phyloP scores from a whole-genome alignment of 495 filamentous ascomycete genomes.

The Xylaria grammica region DNA sequence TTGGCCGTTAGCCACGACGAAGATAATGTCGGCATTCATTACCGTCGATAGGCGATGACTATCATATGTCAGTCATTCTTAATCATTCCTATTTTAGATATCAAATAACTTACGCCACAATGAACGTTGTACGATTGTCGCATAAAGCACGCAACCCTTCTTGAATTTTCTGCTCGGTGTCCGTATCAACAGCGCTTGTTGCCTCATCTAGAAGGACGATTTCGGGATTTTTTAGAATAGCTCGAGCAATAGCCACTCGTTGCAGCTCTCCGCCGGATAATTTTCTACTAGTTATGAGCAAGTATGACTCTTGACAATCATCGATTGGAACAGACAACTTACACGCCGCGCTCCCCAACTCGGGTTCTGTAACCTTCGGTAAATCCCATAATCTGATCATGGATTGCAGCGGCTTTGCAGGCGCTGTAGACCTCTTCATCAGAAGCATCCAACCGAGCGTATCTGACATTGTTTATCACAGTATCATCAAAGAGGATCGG shows the following conservation, averaged over 20 bases:
- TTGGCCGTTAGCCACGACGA: constrained; percentile 68
- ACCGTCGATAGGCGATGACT: constrained; percentile 72
- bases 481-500: constrained; percentile 74
- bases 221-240: constrained; percentile 58
- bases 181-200: constrained; percentile 63
- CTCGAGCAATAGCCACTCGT: constrained; percentile 76
- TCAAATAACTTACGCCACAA: constrained; percentile 60
- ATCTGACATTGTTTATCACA: constrained; percentile 75
- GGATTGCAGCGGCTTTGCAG: constrained; percentile 71
- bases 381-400: constrained; percentile 71
- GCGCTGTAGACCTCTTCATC: constrained; percentile 72
- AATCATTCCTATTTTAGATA: neutral
- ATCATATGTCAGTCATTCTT: constrained; percentile 20
- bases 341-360: constrained; percentile 66
- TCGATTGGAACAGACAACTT: constrained; percentile 22
- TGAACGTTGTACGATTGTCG: constrained; percentile 63
- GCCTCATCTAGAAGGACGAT: constrained; percentile 64
- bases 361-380: constrained; percentile 66
- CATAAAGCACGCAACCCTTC: constrained; percentile 64
- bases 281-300: constrained; percentile 44
- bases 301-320: neutral
- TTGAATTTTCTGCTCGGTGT: constrained; percentile 78
- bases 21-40: constrained; percentile 70
- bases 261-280: constrained; percentile 79
- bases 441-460: constrained; percentile 64